Conservation (phyloP, 2,329 filamentous ascomycete genomes). For the Fusarium continuum region DNA sequence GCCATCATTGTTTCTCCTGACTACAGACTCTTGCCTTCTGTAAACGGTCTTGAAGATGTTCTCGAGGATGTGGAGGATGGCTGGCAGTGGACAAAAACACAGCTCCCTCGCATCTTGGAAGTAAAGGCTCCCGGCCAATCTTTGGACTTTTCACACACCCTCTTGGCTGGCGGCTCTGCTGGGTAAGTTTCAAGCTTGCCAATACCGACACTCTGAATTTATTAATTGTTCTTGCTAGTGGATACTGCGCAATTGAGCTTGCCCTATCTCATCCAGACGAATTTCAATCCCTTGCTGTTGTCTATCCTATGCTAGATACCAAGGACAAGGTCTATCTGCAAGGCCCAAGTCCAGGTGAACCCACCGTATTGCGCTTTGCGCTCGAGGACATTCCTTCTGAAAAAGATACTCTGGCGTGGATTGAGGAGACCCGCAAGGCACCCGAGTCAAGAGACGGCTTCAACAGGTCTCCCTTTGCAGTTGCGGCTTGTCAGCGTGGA, state of each 20-base stretch:
- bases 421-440: constrained; percentile 9
- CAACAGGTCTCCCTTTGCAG: constrained; percentile 12
- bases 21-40: constrained; percentile 38
- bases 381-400: constrained; percentile 17
- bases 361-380: constrained; percentile 13
- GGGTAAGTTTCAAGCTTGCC: constrained; percentile 4
- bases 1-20: constrained; percentile 43
- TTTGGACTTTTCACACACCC: constrained; percentile 21
- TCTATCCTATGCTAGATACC: constrained; percentile 37
- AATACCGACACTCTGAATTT: rapidly evolving
- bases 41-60: constrained; percentile 39
- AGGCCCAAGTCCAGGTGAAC: constrained; percentile 14
- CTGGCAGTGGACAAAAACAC: constrained; percentile 39
- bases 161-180: constrained; percentile 35
- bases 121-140: constrained; percentile 6
- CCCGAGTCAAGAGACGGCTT: constrained; percentile 17
- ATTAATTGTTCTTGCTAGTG: not conserved
- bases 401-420: constrained; percentile 28
- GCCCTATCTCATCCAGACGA: constrained; percentile 38
- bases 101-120: not conserved
- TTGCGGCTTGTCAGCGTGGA: constrained; percentile 16
- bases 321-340: constrained; percentile 25
- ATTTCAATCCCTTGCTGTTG: constrained; percentile 20
- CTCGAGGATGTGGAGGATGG: constrained; percentile 42
- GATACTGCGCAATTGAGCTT: constrained; percentile 35